A percentile compares a stretch with the other conserved stretches of the same genome.
These are phyloP conservation scores for Haplographium delicatum DNA, from an alignment of 495 filamentous ascomycete genomes.

Conservation along the genomic window DNA sequence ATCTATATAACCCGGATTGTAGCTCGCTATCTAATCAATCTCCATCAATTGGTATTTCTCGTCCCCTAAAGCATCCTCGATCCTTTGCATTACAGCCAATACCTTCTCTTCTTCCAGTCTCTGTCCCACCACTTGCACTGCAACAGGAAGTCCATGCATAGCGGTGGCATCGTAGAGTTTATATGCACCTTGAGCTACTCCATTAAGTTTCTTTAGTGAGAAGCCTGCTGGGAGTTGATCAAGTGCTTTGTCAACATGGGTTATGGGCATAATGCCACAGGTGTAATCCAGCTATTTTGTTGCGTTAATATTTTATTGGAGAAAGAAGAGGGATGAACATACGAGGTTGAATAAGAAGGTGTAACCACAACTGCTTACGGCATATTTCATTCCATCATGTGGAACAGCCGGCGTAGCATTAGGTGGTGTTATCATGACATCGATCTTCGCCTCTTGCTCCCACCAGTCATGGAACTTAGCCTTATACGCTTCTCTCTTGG, in stretches of 20 bases:
- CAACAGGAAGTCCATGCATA: slow-evolving; percentile 88
- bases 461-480: slow-evolving; percentile 79
- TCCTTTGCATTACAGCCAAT: slow-evolving; percentile 71
- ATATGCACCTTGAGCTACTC: slow-evolving; percentile 78
- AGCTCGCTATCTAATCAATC: slow-evolving; percentile 31
- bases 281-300: slow-evolving; percentile 70
- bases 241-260: slow-evolving; percentile 65
- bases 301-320: not conserved
- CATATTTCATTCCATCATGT: slow-evolving; percentile 79
- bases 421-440: slow-evolving; percentile 77
- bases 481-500: slow-evolving; percentile 70
- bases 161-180: slow-evolving; percentile 75
- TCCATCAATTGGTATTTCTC: slow-evolving; percentile 63
- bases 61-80: slow-evolving; percentile 68
- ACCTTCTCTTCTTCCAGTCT: slow-evolving; percentile 92
- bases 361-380: slow-evolving; percentile 86
- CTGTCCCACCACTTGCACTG: slow-evolving; percentile 78
- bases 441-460: slow-evolving; percentile 60
- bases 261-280: slow-evolving; percentile 79
- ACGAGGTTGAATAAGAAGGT: slow-evolving; percentile 91
- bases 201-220: slow-evolving; percentile 60
- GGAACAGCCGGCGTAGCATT: slow-evolving; percentile 90
- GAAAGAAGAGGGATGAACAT: slow-evolving; percentile 32
- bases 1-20: too few relatives aligned
- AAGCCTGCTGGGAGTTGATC: slow-evolving; percentile 61